These are phyloP conservation scores for Cladosporium velox DNA, from an alignment of 2,329 filamentous ascomycete genomes.

Conservation along the genomic window DNA sequence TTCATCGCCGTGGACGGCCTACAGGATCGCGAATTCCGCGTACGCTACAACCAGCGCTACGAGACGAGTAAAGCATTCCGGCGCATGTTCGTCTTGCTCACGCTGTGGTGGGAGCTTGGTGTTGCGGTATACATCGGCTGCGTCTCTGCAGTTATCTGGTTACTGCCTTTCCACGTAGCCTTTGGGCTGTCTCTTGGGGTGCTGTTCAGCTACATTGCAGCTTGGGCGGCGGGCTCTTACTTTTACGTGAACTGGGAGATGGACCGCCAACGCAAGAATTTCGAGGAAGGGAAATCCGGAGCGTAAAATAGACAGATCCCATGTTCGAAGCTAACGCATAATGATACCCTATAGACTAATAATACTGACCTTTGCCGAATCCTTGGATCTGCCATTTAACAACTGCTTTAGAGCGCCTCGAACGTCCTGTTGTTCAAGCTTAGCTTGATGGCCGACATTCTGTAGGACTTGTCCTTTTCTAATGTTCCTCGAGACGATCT, in stretches of 20 bases:
- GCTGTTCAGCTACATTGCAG: constrained; percentile 34
- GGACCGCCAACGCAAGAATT: constrained; percentile 33
- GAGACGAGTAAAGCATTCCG: constrained; percentile 34
- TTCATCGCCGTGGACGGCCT: constrained; percentile 38
- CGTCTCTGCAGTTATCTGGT: constrained; percentile 37
- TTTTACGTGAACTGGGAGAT: constrained; percentile 34
- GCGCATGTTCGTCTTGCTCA: constrained; percentile 34
- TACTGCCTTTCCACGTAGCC: constrained; percentile 34
- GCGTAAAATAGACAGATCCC: neutral
- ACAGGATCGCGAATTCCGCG: constrained; percentile 36
- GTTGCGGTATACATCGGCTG: constrained; percentile 34
- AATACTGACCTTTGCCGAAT: neutral
- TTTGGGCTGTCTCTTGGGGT: constrained; percentile 35
- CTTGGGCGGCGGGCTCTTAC: constrained; percentile 29
- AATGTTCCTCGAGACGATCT: neutral
- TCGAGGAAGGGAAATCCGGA: constrained; percentile 28
- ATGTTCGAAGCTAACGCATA: neutral
- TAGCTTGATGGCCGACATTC: neutral
- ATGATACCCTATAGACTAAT: neutral
- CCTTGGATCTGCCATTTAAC: neutral
- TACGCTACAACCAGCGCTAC: constrained; percentile 37
- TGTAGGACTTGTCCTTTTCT: neutral
- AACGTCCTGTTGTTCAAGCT: neutral
- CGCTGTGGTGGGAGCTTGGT: constrained; percentile 35
- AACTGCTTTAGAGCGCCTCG: neutral